A percentile compares a stretch with the other conserved stretches of the same genome.
Evolutionary conservation across 129 eudicot genomes (phyloP).

Genomic region (Saussurea involucrata): DNA sequence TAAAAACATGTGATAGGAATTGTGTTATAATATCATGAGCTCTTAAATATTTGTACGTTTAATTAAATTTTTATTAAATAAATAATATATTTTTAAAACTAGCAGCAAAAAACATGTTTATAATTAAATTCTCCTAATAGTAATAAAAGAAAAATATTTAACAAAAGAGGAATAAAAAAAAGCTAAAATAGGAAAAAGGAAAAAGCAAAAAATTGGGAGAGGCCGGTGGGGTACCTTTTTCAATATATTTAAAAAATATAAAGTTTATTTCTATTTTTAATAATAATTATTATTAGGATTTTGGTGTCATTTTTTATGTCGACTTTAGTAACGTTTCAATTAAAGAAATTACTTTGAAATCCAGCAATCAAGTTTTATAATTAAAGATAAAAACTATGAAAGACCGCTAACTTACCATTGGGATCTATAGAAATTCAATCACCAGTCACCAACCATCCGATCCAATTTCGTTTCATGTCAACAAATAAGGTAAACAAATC

Average conservation of each 20-base stretch:
- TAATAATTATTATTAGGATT: neutral
- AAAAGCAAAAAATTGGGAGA: neutral
- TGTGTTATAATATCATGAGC: neutral
- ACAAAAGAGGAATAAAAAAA: neutral
- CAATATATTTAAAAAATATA: neutral
- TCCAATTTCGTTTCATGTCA: conserved; percentile 10
- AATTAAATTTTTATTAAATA: no score
- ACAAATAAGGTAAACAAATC: neutral
- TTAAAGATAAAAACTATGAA: neutral
- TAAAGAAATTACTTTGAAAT: conserved; percentile 14
- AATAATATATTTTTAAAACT: neutral
- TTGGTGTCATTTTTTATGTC: neutral
- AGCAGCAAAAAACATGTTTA: neutral
- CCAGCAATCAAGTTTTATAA: neutral
- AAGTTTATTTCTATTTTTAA: neutral
- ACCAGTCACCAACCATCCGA: neutral
- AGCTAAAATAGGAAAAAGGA: neutral
- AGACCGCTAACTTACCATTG: conserved; percentile 29
- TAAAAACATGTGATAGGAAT: neutral
- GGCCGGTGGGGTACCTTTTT: conserved; percentile 14
- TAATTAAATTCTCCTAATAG: neutral
- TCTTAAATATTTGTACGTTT: neutral
- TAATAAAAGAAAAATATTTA: neutral
- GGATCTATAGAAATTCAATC: conserved; percentile 30
- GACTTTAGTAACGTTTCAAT: neutral